Base-by-base conservation (phyloP, 1,139 yeast species). In the Scheffersomyces titani region DNA sequence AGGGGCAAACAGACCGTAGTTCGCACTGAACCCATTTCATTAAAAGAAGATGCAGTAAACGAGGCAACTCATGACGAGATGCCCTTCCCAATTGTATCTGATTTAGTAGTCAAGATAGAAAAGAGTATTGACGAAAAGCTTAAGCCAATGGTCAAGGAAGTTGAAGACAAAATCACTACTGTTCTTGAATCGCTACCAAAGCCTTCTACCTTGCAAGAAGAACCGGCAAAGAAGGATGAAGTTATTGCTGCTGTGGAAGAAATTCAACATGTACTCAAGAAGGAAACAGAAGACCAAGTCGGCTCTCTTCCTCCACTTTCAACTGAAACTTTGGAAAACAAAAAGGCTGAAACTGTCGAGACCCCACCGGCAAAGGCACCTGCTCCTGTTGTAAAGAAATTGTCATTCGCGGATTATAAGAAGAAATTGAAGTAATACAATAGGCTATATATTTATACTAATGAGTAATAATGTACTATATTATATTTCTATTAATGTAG, bases 401-500 rank as follows among this genome's bases (percentile, higher is more conserved):
- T 90, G 59, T 88, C 93, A 45, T 87, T 91, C 72, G 96, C 96
- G 1, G 97, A 90, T 68, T 90, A 90, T 70, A 87, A 87, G 70
- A 88, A 85, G 75, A 88, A 87, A 71, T 86, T 82, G 80, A 84
- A 83, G 64, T 76, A 60, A 63, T 47, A 19, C n/a, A 45, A 40
- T 50, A 47, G 44, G 50, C 21, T 40, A 30, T 11, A 30, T 30
- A 30, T 30, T 30, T 30, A 30, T 30, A n/a, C n/a, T n/a, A 9
- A 30, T 30, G 13, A 30, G 36, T 24, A 24, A 30, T 30, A 30
- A 30, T 30, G 40, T 30, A 30, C 30, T 6, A 24, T 24, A 24
- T 1, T 16, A 30, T 30, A 30, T 30, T 30, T 30, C 3, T 9
- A 6, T 11, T 30, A 13, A 30, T 30, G 11, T 9, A 30, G 16